Evolutionary conservation across 331 rosid species (phyloP).

Genomic region (Dryas integrifolia): DNA sequence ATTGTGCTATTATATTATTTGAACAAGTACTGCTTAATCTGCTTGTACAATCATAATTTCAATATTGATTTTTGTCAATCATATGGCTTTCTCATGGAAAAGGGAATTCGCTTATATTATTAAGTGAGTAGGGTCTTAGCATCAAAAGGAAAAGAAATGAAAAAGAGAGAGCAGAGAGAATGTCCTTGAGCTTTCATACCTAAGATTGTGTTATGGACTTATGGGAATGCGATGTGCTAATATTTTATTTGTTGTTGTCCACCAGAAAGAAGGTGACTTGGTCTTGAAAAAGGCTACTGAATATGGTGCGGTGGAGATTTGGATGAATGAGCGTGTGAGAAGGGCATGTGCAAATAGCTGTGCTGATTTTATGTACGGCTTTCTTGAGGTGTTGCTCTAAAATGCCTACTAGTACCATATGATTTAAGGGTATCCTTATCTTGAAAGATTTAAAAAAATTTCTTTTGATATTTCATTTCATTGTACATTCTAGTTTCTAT

Average conservation of each 20-base stretch:
- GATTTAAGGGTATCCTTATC: constrained; percentile 30
- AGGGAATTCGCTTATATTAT: not conserved
- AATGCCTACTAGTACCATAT: constrained; percentile 29
- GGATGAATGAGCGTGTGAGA: constrained; percentile 97
- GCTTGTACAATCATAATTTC: not conserved
- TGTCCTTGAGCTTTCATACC: not conserved
- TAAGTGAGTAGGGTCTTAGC: not conserved
- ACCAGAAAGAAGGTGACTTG: constrained; percentile 78
- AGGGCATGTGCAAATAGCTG: constrained; percentile 94
- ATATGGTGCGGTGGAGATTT: constrained; percentile 95
- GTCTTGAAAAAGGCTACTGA: constrained; percentile 96
- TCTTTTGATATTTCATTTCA: constrained; percentile 8
- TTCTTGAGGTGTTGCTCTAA: constrained; percentile 80
- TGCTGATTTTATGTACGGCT: constrained; percentile 83
- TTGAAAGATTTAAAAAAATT: constrained; percentile 11
- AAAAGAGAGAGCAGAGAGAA: not conserved
- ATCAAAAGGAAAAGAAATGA: not conserved
- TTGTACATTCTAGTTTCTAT: constrained; percentile 19
- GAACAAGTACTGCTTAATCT: not conserved
- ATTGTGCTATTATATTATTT: not conserved
- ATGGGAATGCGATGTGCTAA: constrained; percentile 7
- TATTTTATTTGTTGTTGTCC: constrained; percentile 30
- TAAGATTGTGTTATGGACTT: not conserved
- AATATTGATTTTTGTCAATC: not conserved
- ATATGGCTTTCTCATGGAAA: too few relatives aligned